Percentiles rank a stretch among this genome's conserved stretches.
Evolutionary conservation across 495 filamentous ascomycete species (phyloP).

Genomic region (Xylaria castorea): DNA sequence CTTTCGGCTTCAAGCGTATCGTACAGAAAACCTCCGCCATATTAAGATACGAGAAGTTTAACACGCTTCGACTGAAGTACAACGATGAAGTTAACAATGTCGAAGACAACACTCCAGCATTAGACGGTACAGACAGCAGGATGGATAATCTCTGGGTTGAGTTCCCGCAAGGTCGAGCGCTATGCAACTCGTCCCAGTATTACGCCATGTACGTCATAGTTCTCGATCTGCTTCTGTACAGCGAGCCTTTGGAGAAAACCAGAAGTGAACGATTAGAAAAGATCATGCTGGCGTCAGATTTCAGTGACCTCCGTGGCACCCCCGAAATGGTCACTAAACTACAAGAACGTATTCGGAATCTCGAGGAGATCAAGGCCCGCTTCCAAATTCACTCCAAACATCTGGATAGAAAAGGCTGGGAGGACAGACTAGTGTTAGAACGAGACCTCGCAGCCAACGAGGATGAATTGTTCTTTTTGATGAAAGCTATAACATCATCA

Average conservation of each 20-base stretch:
- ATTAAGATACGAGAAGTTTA: conserved; percentile 96
- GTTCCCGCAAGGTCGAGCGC: conserved; percentile 88
- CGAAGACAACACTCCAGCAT: conserved; percentile 46
- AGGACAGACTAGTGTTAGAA: conserved; percentile 84
- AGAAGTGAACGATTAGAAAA: conserved; percentile 92
- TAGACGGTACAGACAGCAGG: conserved; percentile 71
- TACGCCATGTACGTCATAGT: conserved; percentile 98
- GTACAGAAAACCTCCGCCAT: conserved; percentile 94
- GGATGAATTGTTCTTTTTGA: conserved; percentile 98
- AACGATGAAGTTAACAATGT: conserved; percentile 87
- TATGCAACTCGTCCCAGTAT: conserved; percentile 96
- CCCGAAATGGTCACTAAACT: conserved; percentile 92
- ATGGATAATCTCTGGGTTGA: conserved; percentile 97
- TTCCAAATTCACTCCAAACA: conserved; percentile 92
- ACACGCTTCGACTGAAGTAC: conserved; percentile 95
- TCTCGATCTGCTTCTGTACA: conserved; percentile 91
- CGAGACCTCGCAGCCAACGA: conserved; percentile 87
- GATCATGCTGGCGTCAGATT: conserved; percentile 99
- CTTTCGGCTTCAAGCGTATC: conserved; percentile 93
- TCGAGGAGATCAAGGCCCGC: conserved; percentile 95
- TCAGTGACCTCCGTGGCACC: conserved; percentile 92
- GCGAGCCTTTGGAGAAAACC: conserved; percentile 93
- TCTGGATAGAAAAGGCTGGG: conserved; percentile 89
- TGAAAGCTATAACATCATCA: conserved; percentile 98
- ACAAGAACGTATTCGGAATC: conserved; percentile 88